phyloP scores from a whole-genome alignment of 148 eudicot species.

The Chenopodium album region DNA sequence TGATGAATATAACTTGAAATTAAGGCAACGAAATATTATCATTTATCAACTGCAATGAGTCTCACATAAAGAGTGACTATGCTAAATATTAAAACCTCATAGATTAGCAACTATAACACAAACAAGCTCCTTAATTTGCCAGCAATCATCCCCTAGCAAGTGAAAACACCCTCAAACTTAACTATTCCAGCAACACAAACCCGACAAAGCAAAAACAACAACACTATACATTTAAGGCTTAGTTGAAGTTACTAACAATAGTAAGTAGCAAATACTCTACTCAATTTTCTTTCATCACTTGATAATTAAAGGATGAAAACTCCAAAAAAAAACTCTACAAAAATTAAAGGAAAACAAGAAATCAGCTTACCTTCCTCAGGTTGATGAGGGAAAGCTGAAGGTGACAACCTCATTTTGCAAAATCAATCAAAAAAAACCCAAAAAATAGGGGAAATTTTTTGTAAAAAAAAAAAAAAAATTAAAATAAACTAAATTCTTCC shows the following conservation, averaged over 20 bases:
- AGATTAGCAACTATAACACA: background rate
- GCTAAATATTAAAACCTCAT: background rate
- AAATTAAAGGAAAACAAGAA: background rate
- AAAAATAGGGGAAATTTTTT: background rate
- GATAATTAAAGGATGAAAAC: background rate
- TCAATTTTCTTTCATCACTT: background rate
- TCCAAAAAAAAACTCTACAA: background rate
- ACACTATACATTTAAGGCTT: background rate
- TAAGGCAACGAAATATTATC: background rate
- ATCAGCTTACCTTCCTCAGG: constrained; percentile 41
- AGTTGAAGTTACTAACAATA: no score
- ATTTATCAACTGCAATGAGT: background rate
- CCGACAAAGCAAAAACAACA: background rate
- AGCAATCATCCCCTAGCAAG: background rate
- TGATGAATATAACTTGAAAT: background rate
- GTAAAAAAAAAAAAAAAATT: background rate
- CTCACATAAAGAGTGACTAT: background rate
- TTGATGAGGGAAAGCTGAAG: constrained; percentile 38
- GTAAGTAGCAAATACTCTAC: background rate
- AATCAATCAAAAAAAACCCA: constrained; percentile 24
- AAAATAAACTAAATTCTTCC: background rate
- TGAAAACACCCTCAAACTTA: background rate
- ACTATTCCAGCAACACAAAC: background rate
- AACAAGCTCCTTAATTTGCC: background rate
- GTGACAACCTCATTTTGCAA: constrained; percentile 39